Conservation (phyloP, 768 basidiomycete genomes). For the Solioccasus polychromus region DNA sequence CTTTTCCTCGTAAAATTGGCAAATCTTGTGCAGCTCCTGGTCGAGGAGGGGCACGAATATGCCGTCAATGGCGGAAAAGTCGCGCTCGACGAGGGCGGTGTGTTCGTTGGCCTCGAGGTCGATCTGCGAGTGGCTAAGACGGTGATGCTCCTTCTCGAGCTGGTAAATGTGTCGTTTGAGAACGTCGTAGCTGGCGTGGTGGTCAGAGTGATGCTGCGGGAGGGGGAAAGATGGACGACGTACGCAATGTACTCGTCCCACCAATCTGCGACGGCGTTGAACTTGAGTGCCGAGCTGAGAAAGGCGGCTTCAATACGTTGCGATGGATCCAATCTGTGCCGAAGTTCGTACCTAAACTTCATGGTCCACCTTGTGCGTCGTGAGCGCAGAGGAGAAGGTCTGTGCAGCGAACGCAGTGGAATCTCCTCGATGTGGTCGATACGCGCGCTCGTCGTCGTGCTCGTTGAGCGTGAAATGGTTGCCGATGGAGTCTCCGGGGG, state of each 20-base stretch:
- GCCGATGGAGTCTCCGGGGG: not conserved
- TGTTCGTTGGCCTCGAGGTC: conserved; percentile 69
- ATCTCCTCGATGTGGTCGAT: conserved; percentile 23
- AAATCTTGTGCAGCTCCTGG: conserved; percentile 78
- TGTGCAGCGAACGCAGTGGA: conserved; percentile 17
- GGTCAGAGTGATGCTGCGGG: too few species aligned
- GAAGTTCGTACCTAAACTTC: conserved; percentile 40
- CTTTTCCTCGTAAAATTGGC: conserved; percentile 73
- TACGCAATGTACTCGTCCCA: conserved; percentile 90
- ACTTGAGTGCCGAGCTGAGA: conserved; percentile 76
- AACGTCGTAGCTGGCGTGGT: conserved; percentile 45
- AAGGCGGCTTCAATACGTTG: not conserved
- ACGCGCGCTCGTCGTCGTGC: not conserved
- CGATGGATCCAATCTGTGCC: too few species aligned
- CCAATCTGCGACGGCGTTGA: conserved; percentile 91
- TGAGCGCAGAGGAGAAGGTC: not conserved
- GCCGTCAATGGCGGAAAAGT: conserved; percentile 44
- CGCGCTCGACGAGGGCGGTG: conserved; percentile 49
- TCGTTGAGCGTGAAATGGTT: conserved; percentile 11
- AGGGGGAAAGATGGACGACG: conserved; percentile 26
- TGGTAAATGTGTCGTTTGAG: conserved; percentile 86
- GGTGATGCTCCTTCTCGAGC: conserved; percentile 73
- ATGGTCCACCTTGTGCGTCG: conserved; percentile 20
- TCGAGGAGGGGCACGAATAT: conserved; percentile 76
- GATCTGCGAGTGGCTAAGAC: conserved; percentile 35